phyloP scores from a whole-genome alignment of 2,329 filamentous ascomycete genomes.

The Zarea fungicola region DNA sequence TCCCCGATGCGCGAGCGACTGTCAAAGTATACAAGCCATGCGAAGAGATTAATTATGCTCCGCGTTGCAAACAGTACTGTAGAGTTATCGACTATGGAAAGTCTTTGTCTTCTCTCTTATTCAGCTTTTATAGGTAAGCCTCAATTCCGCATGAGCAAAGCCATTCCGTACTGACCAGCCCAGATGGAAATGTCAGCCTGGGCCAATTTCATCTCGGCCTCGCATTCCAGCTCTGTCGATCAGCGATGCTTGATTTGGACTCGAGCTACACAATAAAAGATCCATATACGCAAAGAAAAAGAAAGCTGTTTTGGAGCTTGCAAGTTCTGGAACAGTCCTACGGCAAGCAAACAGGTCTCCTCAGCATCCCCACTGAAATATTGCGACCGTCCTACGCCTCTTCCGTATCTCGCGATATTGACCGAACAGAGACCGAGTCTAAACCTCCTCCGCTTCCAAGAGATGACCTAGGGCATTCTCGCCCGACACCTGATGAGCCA shows the following conservation, averaged over 20 bases:
- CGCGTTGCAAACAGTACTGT: slow-evolving; percentile 47
- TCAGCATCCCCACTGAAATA: slow-evolving; percentile 37
- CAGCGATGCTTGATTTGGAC: slow-evolving; percentile 43
- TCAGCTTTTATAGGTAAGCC: slow-evolving; percentile 43
- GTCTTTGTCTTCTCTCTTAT: slow-evolving; percentile 44
- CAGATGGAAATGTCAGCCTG: slow-evolving; percentile 43
- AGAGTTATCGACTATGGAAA: slow-evolving; percentile 44
- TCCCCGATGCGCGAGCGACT: slow-evolving; percentile 29
- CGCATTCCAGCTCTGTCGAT: slow-evolving; percentile 44
- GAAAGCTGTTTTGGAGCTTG: slow-evolving; percentile 46
- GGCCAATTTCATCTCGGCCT: slow-evolving; percentile 47
- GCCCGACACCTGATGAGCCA: slow-evolving; percentile 32
- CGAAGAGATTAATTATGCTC: slow-evolving; percentile 40
- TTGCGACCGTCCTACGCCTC: slow-evolving; percentile 30
- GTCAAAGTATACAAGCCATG: slow-evolving; percentile 33
- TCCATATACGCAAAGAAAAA: slow-evolving; percentile 38
- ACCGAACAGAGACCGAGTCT: slow-evolving; percentile 23
- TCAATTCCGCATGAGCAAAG: not conserved
- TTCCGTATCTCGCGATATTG: slow-evolving; percentile 18
- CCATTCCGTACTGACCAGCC: slow-evolving; percentile 2
- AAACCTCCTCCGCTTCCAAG: slow-evolving; percentile 37
- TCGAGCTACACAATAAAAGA: slow-evolving; percentile 33
- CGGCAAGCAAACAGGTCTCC: slow-evolving; percentile 39
- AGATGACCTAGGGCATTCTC: slow-evolving; percentile 36
- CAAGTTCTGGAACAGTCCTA: slow-evolving; percentile 46